Percentiles rank a stretch among this genome's conserved stretches.
Evolutionary conservation across 2,329 filamentous ascomycete species (phyloP).

Genomic region (Aspergillus sergii): DNA sequence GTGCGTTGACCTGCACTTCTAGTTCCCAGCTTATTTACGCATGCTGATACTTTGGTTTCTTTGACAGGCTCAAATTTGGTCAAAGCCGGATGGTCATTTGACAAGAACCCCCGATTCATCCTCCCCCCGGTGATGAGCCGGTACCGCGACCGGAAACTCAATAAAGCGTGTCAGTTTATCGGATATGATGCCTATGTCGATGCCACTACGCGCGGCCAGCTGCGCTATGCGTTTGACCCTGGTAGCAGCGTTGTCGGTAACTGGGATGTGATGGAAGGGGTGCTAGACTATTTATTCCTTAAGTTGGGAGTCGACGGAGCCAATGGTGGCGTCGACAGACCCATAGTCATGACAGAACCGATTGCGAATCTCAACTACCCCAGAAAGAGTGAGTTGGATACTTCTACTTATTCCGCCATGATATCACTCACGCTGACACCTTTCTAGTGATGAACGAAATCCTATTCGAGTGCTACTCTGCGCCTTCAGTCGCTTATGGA

Average conservation of each 20-base stretch:
- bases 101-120: conserved; percentile 74
- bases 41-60: conserved; percentile 4
- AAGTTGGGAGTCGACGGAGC: conserved; percentile 82
- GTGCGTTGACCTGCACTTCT: conserved; percentile 50
- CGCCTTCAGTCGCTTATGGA: conserved; percentile 86
- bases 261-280: conserved; percentile 96
- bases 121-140: conserved; percentile 91
- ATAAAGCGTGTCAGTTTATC: conserved; percentile 88
- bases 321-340: conserved; percentile 76
- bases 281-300: conserved; percentile 91
- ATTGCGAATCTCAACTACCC: conserved; percentile 90
- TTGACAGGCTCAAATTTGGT: conserved; percentile 79
- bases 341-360: conserved; percentile 93
- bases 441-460: conserved; percentile 89
- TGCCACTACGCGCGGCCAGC: conserved; percentile 86
- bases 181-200: conserved; percentile 93
- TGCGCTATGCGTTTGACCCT: conserved; percentile 86
- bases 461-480: conserved; percentile 92
- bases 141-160: conserved; percentile 91
- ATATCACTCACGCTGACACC: conserved; percentile 21
- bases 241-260: conserved; percentile 92
- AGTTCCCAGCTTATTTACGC: neutral
- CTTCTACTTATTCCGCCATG: neutral
- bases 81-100: conserved; percentile 95
- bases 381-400: conserved; percentile 69